Percentiles rank a stretch among this genome's conserved stretches.
Conservation (phyloP, 495 filamentous ascomycete genomes). For the Hyaloscypha finlandica region DNA sequence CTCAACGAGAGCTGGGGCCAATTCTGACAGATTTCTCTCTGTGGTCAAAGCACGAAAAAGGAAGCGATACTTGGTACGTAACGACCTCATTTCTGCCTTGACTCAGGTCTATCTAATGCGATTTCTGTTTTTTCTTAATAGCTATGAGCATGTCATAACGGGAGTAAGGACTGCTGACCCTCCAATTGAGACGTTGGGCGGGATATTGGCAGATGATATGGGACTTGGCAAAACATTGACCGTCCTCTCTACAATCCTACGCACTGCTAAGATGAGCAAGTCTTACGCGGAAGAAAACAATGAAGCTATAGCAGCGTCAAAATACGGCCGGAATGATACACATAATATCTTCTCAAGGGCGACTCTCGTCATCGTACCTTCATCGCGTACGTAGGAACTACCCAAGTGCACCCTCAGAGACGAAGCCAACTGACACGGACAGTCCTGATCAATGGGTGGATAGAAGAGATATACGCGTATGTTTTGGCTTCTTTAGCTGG, state of each 20-base stretch:
- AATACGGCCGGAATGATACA: background rate
- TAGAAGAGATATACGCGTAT: conserved; percentile 21
- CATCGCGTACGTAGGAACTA: conserved; percentile 9
- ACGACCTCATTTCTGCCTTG: background rate
- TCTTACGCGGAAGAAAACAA: conserved; percentile 6
- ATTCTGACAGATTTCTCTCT: conserved; percentile 33
- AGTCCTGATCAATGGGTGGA: conserved; percentile 21
- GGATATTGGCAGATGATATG: conserved; percentile 91
- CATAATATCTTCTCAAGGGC: conserved; percentile 45
- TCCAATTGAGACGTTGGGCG: conserved; percentile 48
- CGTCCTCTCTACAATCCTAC: conserved; percentile 73
- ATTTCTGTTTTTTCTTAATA: background rate
- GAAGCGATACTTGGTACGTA: background rate
- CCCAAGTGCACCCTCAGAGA: background rate
- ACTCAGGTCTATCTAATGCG: background rate
- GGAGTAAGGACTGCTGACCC: background rate
- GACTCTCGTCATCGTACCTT: conserved; percentile 77
- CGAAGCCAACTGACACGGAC: conserved; percentile 3
- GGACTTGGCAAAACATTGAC: conserved; percentile 90
- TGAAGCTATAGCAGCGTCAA: background rate
- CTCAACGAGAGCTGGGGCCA: conserved; percentile 35
- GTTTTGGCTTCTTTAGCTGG: background rate
- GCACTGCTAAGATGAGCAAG: conserved; percentile 18
- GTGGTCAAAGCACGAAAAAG: conserved; percentile 21
- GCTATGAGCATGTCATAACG: conserved; percentile 9